phyloP scores from a whole-genome alignment of 441 rosid species.

The Arabidopsis lyrata region DNA sequence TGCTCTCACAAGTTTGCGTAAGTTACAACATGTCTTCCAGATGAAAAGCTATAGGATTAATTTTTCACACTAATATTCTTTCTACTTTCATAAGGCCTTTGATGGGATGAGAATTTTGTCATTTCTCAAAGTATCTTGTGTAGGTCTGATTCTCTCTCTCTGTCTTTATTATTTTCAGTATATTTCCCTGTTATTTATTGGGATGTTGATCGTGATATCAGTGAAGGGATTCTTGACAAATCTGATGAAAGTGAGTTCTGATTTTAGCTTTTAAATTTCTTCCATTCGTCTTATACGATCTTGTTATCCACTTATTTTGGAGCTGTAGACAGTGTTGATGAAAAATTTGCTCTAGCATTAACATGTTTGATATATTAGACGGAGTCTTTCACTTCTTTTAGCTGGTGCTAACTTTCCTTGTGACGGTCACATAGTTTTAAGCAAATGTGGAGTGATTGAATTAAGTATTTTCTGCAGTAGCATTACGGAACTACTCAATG shows the following conservation, averaged over 20 bases:
- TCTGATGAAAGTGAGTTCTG: constrained; percentile 85
- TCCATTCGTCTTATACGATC: neutral
- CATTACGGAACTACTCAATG: no score
- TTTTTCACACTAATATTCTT: no score
- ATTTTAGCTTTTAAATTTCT: neutral
- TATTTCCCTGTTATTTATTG: constrained; percentile 92
- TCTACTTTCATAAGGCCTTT: no score
- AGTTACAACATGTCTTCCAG: no score
- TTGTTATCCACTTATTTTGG: neutral
- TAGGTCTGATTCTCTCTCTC: constrained; percentile 26
- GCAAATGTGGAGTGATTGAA: neutral
- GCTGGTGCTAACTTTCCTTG: neutral
- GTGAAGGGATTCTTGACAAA: constrained; percentile 97
- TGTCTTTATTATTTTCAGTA: constrained; percentile 61
- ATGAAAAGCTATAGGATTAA: no score
- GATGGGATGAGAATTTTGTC: no score
- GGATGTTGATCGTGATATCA: constrained; percentile 92
- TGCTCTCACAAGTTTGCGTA: constrained; percentile 86
- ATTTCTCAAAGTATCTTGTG: neutral
- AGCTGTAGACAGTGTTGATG: constrained; percentile 3
- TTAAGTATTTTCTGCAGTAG: neutral
- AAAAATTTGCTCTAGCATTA: neutral
- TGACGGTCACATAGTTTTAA: neutral
- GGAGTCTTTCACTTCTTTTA: neutral
- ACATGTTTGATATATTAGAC: neutral